These are phyloP conservation scores for Recurvomyces mirabilis DNA, from an alignment of 495 filamentous ascomycete species.

Conservation along the genomic window DNA sequence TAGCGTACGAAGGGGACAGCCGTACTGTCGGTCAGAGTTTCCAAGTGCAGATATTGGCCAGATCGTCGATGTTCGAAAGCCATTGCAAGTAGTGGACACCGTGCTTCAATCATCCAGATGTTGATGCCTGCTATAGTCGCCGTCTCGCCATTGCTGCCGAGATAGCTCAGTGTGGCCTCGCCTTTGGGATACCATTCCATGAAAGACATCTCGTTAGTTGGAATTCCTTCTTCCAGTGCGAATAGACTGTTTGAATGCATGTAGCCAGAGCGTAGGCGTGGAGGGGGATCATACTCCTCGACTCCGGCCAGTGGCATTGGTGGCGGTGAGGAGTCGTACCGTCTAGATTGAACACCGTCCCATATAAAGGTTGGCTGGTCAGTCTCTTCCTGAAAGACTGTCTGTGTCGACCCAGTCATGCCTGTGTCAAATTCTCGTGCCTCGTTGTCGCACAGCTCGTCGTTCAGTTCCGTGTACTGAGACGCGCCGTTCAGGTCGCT, in stretches of 20 bases:
- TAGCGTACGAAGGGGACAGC: slow-evolving; percentile 24
- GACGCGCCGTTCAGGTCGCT: too few species aligned
- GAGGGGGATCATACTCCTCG: slow-evolving; percentile 7
- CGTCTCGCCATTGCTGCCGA: slow-evolving; percentile 14
- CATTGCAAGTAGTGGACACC: slow-evolving; percentile 23
- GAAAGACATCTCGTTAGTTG: slow-evolving; percentile 5
- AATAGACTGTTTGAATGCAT: not conserved
- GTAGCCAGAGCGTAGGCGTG: not conserved
- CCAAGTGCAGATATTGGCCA: slow-evolving; percentile 17
- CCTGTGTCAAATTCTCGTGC: too few species aligned
- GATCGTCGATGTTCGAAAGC: slow-evolving; percentile 26
- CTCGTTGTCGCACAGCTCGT: too few species aligned
- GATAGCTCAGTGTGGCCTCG: slow-evolving; percentile 20
- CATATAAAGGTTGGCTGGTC: too few species aligned
- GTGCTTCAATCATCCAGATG: slow-evolving; percentile 12
- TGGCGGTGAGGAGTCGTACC: too few species aligned
- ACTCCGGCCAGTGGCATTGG: not conserved
- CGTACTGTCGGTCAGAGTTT: slow-evolving; percentile 6
- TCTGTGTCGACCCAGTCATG: too few species aligned
- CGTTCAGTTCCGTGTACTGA: too few species aligned
- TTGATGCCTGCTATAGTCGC: slow-evolving; percentile 19
- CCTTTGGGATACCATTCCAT: slow-evolving; percentile 9
- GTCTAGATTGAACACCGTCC: too few species aligned
- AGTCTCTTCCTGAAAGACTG: too few species aligned
- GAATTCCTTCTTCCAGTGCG: slow-evolving; percentile 3